These are phyloP conservation scores for Cryptosporidium muris DNA, from an alignment of 169 alveolate genomes.

Conservation along the genomic window DNA sequence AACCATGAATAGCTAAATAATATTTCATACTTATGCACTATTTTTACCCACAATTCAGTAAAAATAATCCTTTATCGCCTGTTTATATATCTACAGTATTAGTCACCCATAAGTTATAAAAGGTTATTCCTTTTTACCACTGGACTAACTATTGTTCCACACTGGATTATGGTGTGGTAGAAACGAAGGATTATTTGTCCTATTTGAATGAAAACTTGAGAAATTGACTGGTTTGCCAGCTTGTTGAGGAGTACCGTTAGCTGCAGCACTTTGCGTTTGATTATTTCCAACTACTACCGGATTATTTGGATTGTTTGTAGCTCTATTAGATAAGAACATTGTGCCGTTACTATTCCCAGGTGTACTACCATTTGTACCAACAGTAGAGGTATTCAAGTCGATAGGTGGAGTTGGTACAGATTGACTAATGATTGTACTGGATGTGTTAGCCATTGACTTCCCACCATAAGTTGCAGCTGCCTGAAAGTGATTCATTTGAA, in stretches of 20 bases:
- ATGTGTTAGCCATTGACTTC: no score
- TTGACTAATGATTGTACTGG: no score
- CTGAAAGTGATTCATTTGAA: not conserved
- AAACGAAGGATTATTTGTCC: constrained; percentile 13
- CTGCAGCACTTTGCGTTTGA: not conserved
- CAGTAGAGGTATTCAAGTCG: not conserved
- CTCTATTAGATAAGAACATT: not conserved
- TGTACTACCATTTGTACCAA: constrained; percentile 13
- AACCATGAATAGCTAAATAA: no score
- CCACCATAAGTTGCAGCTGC: not conserved
- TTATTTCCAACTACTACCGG: not conserved
- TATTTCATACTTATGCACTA: no score
- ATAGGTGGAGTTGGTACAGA: constrained; percentile 6
- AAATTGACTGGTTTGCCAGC: constrained; percentile 33
- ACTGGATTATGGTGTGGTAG: constrained; percentile 37
- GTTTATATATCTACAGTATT: no score
- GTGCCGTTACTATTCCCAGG: constrained; percentile 11
- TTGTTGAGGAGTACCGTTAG: constrained; percentile 8
- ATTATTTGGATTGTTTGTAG: not conserved
- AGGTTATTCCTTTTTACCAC: no score
- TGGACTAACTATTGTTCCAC: constrained; percentile 44
- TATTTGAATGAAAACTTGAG: constrained; percentile 54
- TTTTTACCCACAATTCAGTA: no score
- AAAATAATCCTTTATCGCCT: no score
- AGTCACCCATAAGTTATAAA: no score